Evolutionary conservation across 2,329 filamentous ascomycete species (phyloP), one percentile per base, ranked within the genome.

Genomic region (Domatiomyces catenatus): DNA sequence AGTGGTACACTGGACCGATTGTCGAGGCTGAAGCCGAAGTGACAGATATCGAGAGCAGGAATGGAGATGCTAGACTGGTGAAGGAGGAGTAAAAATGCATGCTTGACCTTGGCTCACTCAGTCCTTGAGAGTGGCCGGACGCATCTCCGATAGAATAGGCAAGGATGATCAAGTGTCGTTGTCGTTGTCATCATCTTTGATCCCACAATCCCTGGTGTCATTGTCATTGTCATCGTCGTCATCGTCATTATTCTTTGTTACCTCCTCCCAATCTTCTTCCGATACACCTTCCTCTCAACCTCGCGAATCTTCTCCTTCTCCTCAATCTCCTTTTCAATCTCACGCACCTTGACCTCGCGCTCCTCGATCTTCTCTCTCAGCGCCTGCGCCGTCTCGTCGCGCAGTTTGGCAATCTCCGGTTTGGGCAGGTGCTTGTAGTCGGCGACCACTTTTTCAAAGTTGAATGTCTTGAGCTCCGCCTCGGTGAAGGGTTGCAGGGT

Each of bases 1-100:
- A 64, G 46, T 71, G 69, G 57, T 76, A 75, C 61, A 71, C 67
- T 3, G 74, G 73, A 5, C 73, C 73, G 2, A 46, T 66, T 43
- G 59, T 64, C 48, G 64, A 67, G 50, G 63, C 64, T 5, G 55
- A 57, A 28, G 51, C 56, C 44, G 47, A 49, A 2, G 44, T 52
- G 19, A 50, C 42, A 12, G 54, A 54, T 28, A 36, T 50, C 20
- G 50, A 46, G 18, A 52, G 47, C 26, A 42, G 51, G 18, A 45
- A 48, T 18, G 52, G 51, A 15, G 51, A 42, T 22, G 18, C 46
- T 8, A 52, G 50, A 18, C 42, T 52, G 36, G 51, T 53, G 24
- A 53, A 54, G 48, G 53, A 48, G 24, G 50, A 50, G 8, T 36
- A 36, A 15, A 15, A 10, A 45, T 10, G 3, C 8, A 45, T 20